phyloP scores from a whole-genome alignment of 768 basidiomycete genomes.

The Termitomyces sp. region DNA sequence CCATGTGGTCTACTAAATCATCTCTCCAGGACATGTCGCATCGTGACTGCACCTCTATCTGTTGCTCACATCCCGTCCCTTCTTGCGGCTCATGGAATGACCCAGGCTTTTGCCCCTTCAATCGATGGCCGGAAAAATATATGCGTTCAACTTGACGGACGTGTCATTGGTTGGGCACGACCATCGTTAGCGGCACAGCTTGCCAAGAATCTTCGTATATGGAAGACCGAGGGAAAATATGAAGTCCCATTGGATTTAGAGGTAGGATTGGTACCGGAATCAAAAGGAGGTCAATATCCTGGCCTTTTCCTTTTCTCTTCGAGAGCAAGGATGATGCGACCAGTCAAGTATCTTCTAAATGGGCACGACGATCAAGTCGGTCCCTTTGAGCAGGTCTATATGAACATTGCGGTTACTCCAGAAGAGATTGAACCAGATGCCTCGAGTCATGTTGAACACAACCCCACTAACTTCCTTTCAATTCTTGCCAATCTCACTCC shows the following conservation, averaged over 20 bases:
- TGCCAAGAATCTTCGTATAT: constrained; percentile 79
- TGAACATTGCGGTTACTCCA: constrained; percentile 92
- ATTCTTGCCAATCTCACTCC: constrained; percentile 97
- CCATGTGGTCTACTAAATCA: constrained; percentile 98
- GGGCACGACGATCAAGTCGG: constrained; percentile 87
- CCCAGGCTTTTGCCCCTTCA: constrained; percentile 73
- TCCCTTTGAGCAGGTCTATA: constrained; percentile 97
- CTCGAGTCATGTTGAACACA: constrained; percentile 89
- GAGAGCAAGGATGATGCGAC: constrained; percentile 93
- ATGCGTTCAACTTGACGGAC: constrained; percentile 92
- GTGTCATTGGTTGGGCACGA: constrained; percentile 90
- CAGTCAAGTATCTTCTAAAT: constrained; percentile 87
- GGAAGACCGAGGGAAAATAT: constrained; percentile 87
- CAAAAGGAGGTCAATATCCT: constrained; percentile 93
- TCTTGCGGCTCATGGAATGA: constrained; percentile 89
- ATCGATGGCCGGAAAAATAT: constrained; percentile 80
- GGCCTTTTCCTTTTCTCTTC: constrained; percentile 90
- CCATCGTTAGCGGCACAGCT: constrained; percentile 69
- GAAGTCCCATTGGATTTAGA: constrained; percentile 90
- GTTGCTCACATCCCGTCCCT: constrained; percentile 78
- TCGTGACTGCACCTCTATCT: constrained; percentile 71
- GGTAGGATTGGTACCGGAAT: constrained; percentile 85
- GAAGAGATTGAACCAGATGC: constrained; percentile 74
- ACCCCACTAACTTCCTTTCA: constrained; percentile 92
- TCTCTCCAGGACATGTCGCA: constrained; percentile 87